Base-by-base conservation (phyloP, 176 grass and related monocot genomes). In the Lolium multiflorum region DNA sequence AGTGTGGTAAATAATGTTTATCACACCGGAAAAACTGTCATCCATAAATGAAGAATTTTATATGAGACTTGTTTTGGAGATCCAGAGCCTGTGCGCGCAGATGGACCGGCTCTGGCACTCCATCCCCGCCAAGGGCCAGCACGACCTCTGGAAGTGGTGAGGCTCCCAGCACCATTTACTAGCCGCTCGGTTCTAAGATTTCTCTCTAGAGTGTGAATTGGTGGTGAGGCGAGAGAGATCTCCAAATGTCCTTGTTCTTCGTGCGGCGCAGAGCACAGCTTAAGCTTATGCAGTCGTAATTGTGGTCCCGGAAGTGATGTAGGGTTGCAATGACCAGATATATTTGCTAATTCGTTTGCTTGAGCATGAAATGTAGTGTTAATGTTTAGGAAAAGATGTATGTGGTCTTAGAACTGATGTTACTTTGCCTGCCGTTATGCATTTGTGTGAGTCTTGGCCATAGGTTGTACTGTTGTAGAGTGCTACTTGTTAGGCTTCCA, bases 131-230 rank as follows among this genome's bases (percentile, higher is more conserved):
- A 94, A 94, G 82, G 84, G 87, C 77, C 97, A 99, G 79, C 92
- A 88, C 28, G 97, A 94, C 89, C 89, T 99, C 80, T 99, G 97
- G 97, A 99, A 99, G 88, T 92, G 97, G 97, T 96, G 89, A 89
- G 63, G 66, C 16, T 73, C 50, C 20, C 66, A 38, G 31, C 65
- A 25, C 41, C 0, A 12, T 76, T 35, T 48, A 18, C 18, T 4
- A 9, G 50, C 31, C 55, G 79, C 15, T 61, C 7, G 7, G 46
- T 77, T 61, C 1, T 37, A 41, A n/a, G 25, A 52, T 67, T 21
- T 20, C 31, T 13, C 46, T 11, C 1, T 59, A 3, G 16, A 15
- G 6, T 10, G n/a, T 62, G 26, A 39, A 41, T 87, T 31, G 11
- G 16, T 49, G 17, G 31, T 28, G 38, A 28, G 39, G 37, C 12